Evolutionary conservation across 129 eudicot species (phyloP).

Genomic region (Flaveria ramosissima): DNA sequence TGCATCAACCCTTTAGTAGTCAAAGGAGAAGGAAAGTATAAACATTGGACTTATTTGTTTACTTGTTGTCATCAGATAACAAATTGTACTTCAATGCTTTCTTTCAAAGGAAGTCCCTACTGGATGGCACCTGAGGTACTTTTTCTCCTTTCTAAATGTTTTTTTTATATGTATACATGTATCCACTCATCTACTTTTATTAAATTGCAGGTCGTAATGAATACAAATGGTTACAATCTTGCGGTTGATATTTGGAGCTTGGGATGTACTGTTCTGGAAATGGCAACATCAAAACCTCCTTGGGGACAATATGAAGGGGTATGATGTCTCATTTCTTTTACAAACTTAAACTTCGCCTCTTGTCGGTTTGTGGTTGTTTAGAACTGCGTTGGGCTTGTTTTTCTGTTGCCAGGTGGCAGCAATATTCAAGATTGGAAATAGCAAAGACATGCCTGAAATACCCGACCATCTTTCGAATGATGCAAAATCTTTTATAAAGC

Average conservation of each 20-base stretch:
- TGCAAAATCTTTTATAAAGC: conserved; percentile 75
- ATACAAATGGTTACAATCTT: conserved; percentile 83
- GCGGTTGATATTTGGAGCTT: conserved; percentile 98
- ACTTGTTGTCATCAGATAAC: conserved; percentile 57
- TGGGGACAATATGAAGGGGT: conserved; percentile 99
- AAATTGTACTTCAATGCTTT: conserved; percentile 72
- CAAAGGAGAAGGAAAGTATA: background rate
- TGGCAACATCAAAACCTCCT: conserved; percentile 97
- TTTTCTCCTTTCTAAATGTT: background rate
- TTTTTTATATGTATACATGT: background rate
- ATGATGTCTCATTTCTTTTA: conserved; percentile 7
- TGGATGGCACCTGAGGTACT: conserved; percentile 99
- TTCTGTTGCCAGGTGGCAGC: conserved; percentile 77
- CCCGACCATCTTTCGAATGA: conserved; percentile 79
- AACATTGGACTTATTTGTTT: conserved; percentile 27
- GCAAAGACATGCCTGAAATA: conserved; percentile 94
- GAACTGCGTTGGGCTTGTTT: conserved; percentile 1
- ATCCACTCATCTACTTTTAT: conserved; percentile 10
- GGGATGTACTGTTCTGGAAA: conserved; percentile 95
- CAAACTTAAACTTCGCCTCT: background rate
- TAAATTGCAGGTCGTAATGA: conserved; percentile 78
- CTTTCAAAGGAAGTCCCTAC: conserved; percentile 99
- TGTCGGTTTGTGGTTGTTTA: background rate
- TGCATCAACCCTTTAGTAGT: background rate
- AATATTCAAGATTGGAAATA: conserved; percentile 94